These are phyloP conservation scores for Nothophoma quercina DNA, from an alignment of 2,329 filamentous ascomycete genomes.

Conservation along the genomic window DNA sequence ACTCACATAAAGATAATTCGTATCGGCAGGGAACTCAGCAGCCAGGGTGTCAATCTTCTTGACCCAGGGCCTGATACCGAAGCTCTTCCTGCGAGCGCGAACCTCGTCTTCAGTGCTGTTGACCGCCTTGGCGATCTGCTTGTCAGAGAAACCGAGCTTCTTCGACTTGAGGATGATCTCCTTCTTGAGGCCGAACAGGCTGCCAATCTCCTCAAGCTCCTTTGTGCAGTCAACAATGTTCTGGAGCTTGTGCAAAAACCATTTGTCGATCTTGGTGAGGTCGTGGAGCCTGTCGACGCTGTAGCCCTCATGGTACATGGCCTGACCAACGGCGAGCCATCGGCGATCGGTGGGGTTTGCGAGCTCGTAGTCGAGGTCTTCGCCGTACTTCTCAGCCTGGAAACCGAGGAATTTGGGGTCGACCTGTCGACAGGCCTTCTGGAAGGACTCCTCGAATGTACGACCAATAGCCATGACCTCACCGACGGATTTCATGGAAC, in stretches of 20 bases:
- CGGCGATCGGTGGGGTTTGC: conserved; percentile 93
- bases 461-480: conserved; percentile 99
- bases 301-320: conserved; percentile 97
- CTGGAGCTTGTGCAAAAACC: conserved; percentile 98
- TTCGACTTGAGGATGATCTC: conserved; percentile 90
- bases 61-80: conserved; percentile 92
- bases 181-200: conserved; percentile 83
- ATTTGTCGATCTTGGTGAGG: conserved; percentile 98
- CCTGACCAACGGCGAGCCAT: conserved; percentile 97
- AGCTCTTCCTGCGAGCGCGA: conserved; percentile 80
- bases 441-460: conserved; percentile 98
- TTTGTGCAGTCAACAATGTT: conserved; percentile 93
- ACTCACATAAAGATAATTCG: conserved; percentile 70
- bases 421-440: conserved; percentile 97
- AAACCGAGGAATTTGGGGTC: conserved; percentile 92
- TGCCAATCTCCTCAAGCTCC: conserved; percentile 84
- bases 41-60: conserved; percentile 99
- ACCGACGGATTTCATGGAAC: conserved; percentile 98
- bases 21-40: conserved; percentile 77
- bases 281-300: conserved; percentile 91
- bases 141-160: conserved; percentile 97
- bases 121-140: conserved; percentile 88
- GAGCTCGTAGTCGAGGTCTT: conserved; percentile 88
- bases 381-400: conserved; percentile 88
- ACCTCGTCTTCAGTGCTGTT: conserved; percentile 89